Evolutionary conservation across 1,284 basidiomycete species (phyloP).

Genomic region (Trametes versicolor): DNA sequence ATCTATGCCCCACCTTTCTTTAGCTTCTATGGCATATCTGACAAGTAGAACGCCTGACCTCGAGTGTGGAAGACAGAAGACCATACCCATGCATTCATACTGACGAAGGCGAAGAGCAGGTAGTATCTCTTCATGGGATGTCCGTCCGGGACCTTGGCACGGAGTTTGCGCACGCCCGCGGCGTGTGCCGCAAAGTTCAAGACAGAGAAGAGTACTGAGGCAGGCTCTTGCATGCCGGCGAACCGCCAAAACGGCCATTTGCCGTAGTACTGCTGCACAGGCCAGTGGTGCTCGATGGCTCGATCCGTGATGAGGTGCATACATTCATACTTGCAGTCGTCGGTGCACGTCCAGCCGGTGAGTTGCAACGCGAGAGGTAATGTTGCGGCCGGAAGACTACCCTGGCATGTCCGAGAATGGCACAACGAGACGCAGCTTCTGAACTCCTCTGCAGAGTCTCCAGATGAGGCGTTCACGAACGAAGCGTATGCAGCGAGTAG

Average conservation of each 20-base stretch:
- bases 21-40: slow-evolving; percentile 11
- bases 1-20: slow-evolving; percentile 58
- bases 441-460: slow-evolving; percentile 44
- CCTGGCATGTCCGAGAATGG: slow-evolving; percentile 34
- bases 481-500: slow-evolving; percentile 20
- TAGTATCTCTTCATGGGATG: slow-evolving; percentile 84
- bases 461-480: slow-evolving; percentile 42
- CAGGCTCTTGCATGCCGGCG: slow-evolving; percentile 92
- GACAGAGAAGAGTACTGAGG: slow-evolving; percentile 90
- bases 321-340: slow-evolving; percentile 92
- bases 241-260: slow-evolving; percentile 97
- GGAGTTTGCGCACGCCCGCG: slow-evolving; percentile 62
- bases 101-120: slow-evolving; percentile 73
- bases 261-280: slow-evolving; percentile 87
- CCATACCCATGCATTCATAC: slow-evolving; percentile 95
- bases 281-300: slow-evolving; percentile 54
- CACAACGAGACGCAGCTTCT: slow-evolving; percentile 42
- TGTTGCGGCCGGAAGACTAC: slow-evolving; percentile 23
- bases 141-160: slow-evolving; percentile 55
- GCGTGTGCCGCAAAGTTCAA: slow-evolving; percentile 84
- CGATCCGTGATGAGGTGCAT: slow-evolving; percentile 85
- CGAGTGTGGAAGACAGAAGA: slow-evolving; percentile 92
- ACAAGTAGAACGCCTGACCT: slow-evolving; percentile 59
- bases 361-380: slow-evolving; percentile 60
- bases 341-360: slow-evolving; percentile 81